Percentiles rank a stretch among this genome's conserved stretches.
Conservation (phyloP, 1,284 basidiomycete species). For the Trichosporon coremiiforme region DNA sequence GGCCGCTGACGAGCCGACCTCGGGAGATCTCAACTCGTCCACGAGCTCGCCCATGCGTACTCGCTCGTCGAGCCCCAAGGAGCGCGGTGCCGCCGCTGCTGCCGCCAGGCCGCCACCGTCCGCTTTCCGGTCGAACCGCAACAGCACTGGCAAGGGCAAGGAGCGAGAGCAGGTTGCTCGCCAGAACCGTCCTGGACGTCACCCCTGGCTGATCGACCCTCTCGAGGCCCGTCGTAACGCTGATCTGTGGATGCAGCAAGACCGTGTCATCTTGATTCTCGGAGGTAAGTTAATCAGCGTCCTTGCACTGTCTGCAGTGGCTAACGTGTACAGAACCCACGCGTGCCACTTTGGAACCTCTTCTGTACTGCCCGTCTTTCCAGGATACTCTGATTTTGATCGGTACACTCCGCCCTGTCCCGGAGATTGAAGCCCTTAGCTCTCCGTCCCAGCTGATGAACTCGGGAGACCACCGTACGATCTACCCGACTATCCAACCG, state of each 20-base stretch:
- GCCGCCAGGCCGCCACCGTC: slow-evolving; percentile 20
- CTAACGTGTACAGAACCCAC: slow-evolving; percentile 34
- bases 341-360: slow-evolving; percentile 37
- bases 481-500: slow-evolving; percentile 45
- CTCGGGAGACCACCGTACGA: slow-evolving; percentile 30
- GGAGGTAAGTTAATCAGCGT: slow-evolving; percentile 38
- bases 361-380: slow-evolving; percentile 44
- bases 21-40: neutral
- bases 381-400: slow-evolving; percentile 44
- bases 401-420: slow-evolving; percentile 35
- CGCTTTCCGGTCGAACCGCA: slow-evolving; percentile 19
- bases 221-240: slow-evolving; percentile 35
- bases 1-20: neutral
- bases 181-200: slow-evolving; percentile 24
- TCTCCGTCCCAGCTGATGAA: slow-evolving; percentile 43
- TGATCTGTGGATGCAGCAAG: slow-evolving; percentile 36
- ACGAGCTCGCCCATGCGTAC: neutral
- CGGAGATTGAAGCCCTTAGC: slow-evolving; percentile 43
- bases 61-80: neutral
- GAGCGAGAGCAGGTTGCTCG: slow-evolving; percentile 18
- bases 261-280: slow-evolving; percentile 42
- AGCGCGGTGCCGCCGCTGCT: neutral
- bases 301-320: neutral
- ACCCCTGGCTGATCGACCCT: slow-evolving; percentile 43
- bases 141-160: slow-evolving; percentile 26